Conservation (phyloP, 192 early-diverging fungal genomes). For the Backusella mclennaniae region DNA sequence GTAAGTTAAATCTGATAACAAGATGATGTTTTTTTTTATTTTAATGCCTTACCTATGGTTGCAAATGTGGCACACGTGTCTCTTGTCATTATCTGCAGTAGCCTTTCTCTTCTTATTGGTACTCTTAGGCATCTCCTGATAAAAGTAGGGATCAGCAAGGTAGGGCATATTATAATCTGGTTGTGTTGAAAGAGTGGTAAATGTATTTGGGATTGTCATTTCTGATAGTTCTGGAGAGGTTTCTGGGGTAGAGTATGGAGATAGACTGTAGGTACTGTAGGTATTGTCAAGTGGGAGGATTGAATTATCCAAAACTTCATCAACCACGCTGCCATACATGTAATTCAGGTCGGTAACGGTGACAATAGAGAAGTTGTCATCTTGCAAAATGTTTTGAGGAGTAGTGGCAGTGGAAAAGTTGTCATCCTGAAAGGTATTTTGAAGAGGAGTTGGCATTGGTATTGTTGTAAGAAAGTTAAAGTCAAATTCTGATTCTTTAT, state of each 20-base stretch:
- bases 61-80: constrained; percentile 12
- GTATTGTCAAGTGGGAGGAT: neutral
- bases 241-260: constrained; percentile 5
- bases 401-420: neutral
- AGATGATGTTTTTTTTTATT: too few species aligned
- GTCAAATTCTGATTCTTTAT: neutral
- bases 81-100: constrained; percentile 1
- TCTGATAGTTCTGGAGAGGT: constrained; percentile 8
- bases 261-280: neutral
- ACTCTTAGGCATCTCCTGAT: neutral
- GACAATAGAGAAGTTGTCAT: constrained; percentile 21
- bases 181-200: neutral
- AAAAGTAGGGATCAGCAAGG: constrained; percentile 2
- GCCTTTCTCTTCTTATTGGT: neutral
- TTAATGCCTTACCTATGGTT: constrained; percentile 14
- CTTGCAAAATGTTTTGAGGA: constrained; percentile 2
- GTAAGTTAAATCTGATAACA: neutral
- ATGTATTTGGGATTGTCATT: neutral
- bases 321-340: neutral
- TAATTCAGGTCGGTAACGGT: neutral
- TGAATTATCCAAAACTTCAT: neutral
- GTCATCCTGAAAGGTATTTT: constrained; percentile 1
- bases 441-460: neutral
- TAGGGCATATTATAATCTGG: constrained; percentile 7
- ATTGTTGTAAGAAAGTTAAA: neutral